A percentile compares a stretch with the other conserved stretches of the same genome.
Conservation (phyloP, 2,329 filamentous ascomycete genomes). For the Cytospora leucostoma region DNA sequence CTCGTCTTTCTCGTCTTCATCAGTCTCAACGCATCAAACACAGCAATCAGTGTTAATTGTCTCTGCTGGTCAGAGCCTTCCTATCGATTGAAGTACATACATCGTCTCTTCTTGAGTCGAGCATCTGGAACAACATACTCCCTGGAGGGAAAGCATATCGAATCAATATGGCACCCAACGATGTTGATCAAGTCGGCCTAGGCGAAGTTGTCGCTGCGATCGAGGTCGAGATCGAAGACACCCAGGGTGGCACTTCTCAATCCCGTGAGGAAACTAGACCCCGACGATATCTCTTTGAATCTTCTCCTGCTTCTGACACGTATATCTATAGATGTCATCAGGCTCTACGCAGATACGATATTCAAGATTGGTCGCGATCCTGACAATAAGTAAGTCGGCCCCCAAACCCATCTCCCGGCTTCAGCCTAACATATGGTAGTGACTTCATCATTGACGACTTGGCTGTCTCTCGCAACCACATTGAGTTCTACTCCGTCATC, state of each 20-base stretch:
- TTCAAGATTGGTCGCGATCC: slow-evolving; percentile 35
- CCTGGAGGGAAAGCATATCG: background rate
- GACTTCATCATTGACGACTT: slow-evolving; percentile 44
- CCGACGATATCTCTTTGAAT: background rate
- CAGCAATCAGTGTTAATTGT: background rate
- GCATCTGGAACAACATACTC: background rate
- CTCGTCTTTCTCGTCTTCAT: background rate
- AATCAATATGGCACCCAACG: slow-evolving; percentile 5
- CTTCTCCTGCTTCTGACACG: background rate
- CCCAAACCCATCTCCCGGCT: background rate
- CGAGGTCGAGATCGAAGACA: slow-evolving; percentile 7
- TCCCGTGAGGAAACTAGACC: background rate
- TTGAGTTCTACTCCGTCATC: slow-evolving; percentile 56
- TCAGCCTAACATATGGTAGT: slow-evolving; percentile 32
- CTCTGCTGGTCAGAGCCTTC: slow-evolving; percentile 19
- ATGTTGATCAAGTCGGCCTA: background rate
- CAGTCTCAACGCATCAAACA: background rate
- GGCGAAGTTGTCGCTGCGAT: slow-evolving; percentile 4
- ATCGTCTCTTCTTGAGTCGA: background rate
- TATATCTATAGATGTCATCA: background rate
- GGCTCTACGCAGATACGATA: slow-evolving; percentile 9
- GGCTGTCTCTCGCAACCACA: slow-evolving; percentile 54
- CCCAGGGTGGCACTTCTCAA: background rate
- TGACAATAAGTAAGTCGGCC: slow-evolving; percentile 32
- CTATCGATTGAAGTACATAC: background rate